These are phyloP conservation scores for Xylaria sp. DNA, from an alignment of 2,329 filamentous ascomycete genomes.

Conservation along the genomic window DNA sequence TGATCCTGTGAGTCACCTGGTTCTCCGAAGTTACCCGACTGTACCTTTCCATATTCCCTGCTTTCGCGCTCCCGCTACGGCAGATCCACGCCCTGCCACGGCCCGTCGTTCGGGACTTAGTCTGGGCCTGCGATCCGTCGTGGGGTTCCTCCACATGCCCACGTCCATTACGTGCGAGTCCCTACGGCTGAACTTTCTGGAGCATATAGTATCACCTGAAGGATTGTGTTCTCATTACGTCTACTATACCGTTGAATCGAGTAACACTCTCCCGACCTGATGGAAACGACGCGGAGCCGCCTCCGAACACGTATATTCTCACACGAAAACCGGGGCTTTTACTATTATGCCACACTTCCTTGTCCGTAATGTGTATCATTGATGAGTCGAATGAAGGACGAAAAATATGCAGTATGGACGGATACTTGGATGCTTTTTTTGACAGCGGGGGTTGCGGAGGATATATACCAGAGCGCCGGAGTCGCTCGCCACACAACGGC, in stretches of 20 bases:
- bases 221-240: slow-evolving; percentile 28
- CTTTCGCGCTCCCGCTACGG: slow-evolving; percentile 31
- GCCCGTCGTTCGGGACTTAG: slow-evolving; percentile 34
- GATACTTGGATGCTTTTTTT: slow-evolving; percentile 5
- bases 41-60: slow-evolving; percentile 29
- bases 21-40: slow-evolving; percentile 40
- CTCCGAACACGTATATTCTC: slow-evolving; percentile 29
- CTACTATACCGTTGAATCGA: slow-evolving; percentile 22
- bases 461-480: slow-evolving; percentile 31
- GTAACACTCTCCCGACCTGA: slow-evolving; percentile 26
- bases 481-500: slow-evolving; percentile 27
- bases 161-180: slow-evolving; percentile 36
- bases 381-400: slow-evolving; percentile 36
- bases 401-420: slow-evolving; percentile 24
- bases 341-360: slow-evolving; percentile 28
- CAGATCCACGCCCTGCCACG: slow-evolving; percentile 31
- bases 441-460: slow-evolving; percentile 19
- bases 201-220: slow-evolving; percentile 48
- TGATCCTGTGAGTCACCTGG: slow-evolving; percentile 70
- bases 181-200: slow-evolving; percentile 48
- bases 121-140: slow-evolving; percentile 37
- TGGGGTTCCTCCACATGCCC: slow-evolving; percentile 28
- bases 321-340: slow-evolving; percentile 27
- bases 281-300: slow-evolving; percentile 38
- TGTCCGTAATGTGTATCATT: slow-evolving; percentile 38